Evolutionary conservation across 2,329 filamentous ascomycete species (phyloP), one percentile per base, ranked within the genome.

Genomic region (Elsinoe necatrix): DNA sequence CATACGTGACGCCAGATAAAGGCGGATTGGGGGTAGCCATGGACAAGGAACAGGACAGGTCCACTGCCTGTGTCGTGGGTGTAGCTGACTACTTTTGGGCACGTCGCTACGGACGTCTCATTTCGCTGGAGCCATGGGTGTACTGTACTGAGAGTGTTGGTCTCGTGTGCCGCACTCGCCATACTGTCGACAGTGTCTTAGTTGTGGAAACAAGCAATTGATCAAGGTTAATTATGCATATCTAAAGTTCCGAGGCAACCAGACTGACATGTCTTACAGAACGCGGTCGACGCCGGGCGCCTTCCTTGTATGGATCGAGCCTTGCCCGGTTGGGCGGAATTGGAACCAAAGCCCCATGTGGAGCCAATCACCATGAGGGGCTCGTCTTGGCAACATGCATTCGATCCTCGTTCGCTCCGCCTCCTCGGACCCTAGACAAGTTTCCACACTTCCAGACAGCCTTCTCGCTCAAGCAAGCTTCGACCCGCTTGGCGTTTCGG

Each of bases 11-110:
- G 62, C 61, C 61, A 66, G 41, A 66, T 68, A 58, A 65, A 70
- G 54, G 66, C 69, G 54, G 70, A 70, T 62, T 77, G 72, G 3
- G 74, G 75, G 61, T 74, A 77, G 48, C 74, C 75, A 63, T 77
- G 75, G 31, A 77, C 67, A 34, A 75, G 63, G 43, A 72, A 71
- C 11, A 77, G 59, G 41, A 77, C 62, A n/a, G 66, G 62, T 7
- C 67, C 68, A 0, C 63, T 62, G 39, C 67, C 67, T 31, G 59
- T 61, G 54, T 70, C 67, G 56, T 67, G 65, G 20, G 61, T 63
- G 61, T 66, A 70, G 60, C 66, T 67, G 47, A 64, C 61, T n/a
- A 71, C 59, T 0, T 59, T 67, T 42, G 65, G 64, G 12, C 65
- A 67, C 1, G 65, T 65, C 1, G 63, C 62, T 34, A 64, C 60